Evolutionary conservation across 2,329 filamentous ascomycete species (phyloP).

Genomic region (Furcasterigmium sp.): DNA sequence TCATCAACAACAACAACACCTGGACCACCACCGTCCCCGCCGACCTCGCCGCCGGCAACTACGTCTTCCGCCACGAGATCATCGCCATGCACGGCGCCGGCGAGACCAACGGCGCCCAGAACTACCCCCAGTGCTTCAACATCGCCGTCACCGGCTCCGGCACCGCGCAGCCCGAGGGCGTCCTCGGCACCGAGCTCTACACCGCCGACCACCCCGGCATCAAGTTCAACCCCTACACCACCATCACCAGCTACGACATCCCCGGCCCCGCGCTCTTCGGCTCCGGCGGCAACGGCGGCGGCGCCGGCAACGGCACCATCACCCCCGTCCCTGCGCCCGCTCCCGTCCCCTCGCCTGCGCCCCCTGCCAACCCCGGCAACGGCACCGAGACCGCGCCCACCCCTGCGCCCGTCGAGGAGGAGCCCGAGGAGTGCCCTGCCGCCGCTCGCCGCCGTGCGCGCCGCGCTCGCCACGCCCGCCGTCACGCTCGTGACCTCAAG

Average conservation of each 20-base stretch:
- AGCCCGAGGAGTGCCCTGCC: slow-evolving; percentile 2
- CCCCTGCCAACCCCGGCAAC: slow-evolving; percentile 1
- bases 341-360: neutral
- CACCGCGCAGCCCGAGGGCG: slow-evolving; percentile 22
- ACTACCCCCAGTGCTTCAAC: slow-evolving; percentile 47
- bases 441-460: slow-evolving; percentile 8
- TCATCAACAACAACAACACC: slow-evolving; percentile 32
- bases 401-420: neutral
- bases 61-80: slow-evolving; percentile 47
- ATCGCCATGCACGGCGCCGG: slow-evolving; percentile 42
- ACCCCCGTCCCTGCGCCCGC: neutral
- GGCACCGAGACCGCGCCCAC: neutral
- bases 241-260: slow-evolving; percentile 21
- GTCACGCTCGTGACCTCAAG: slow-evolving; percentile 10
- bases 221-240: slow-evolving; percentile 36
- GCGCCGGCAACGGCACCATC: too few relatives aligned
- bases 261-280: slow-evolving; percentile 25
- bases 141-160: slow-evolving; percentile 37
- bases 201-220: slow-evolving; percentile 23
- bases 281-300: slow-evolving; percentile 7
- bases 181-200: slow-evolving; percentile 23
- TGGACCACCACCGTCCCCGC: slow-evolving; percentile 27
- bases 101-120: slow-evolving; percentile 40
- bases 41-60: slow-evolving; percentile 29
- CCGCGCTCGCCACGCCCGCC: slow-evolving; percentile 9